Evolutionary conservation across 2,329 filamentous ascomycete genomes (phyloP), one percentile per base, ranked within the genome.

Genomic region (Monosporascus sp.): DNA sequence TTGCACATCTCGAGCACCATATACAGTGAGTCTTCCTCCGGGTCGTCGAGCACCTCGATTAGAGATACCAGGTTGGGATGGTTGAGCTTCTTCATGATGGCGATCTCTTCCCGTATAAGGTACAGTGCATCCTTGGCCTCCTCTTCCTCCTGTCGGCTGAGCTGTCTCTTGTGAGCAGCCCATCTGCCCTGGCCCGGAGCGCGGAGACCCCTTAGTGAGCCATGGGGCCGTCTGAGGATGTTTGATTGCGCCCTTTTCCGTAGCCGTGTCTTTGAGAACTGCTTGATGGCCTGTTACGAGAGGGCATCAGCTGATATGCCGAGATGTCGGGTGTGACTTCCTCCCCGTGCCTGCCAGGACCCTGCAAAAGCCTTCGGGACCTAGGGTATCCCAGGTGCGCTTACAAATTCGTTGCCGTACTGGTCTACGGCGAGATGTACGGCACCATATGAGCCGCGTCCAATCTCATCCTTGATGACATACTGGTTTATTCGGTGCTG

Each of bases 1-100:
- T 96, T 94, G 76, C 94, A 99, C 90, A 97, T 96, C 70, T 99
- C 94, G 70, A 99, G 81, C 22, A 99, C 94, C 90, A 99, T 97
- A 73, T 97, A 99, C 14, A 99, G 74, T 3, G 92, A 96, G 70
- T 99, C 94, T 67, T 97, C 91, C 48, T 93, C 87, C 0, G 94
- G 93, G 66, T 97, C 94, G 68, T 97, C 94, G 50, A 99, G 77
- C 3, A 99, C 94, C 72, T 99, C 94, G 60, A 96, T 90, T 49
- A 99, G 75, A 46, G 88, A 86, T 15, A 97, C 93, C n/a, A 99
- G 77, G 66, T 97, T 99, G 28, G 86, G 87, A 66, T 99, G 94
- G 66, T 97, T 86, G 47, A 97, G 80, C 73, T 97, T 97, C 78
- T 97, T 99, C 92, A 99, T 97, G 67, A 97, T 95, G 54, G 94